These are phyloP conservation scores for Cordia subcordata DNA, from an alignment of 257 asterid species.

Conservation along the genomic window DNA sequence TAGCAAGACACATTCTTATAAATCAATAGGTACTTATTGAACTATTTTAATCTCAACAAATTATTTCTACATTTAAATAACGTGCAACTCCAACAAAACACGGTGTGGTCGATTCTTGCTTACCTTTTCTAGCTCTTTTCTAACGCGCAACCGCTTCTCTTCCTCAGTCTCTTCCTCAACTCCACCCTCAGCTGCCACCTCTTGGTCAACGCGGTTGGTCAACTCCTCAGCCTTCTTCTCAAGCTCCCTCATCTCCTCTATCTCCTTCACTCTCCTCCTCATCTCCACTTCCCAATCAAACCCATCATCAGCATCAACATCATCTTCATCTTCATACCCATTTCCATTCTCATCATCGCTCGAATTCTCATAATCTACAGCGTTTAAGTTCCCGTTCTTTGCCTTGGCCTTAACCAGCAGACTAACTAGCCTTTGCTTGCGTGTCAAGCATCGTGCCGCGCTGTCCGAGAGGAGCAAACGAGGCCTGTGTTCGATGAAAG, in stretches of 20 bases:
- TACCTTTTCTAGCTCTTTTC: constrained; percentile 85
- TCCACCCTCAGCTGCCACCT: constrained; percentile 30
- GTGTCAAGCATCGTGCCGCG: constrained; percentile 11
- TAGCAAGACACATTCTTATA: too few species aligned
- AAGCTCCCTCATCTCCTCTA: constrained; percentile 80
- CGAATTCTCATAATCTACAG: constrained; percentile 67
- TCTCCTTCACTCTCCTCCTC: constrained; percentile 81
- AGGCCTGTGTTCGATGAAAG: not conserved
- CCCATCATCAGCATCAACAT: constrained; percentile 38
- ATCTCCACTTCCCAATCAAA: constrained; percentile 79
- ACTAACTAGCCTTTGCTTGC: not conserved
- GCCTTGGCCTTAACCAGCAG: not conserved
- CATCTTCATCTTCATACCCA: constrained; percentile 52
- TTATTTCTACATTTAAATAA: too few species aligned
- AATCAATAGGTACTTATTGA: too few species aligned
- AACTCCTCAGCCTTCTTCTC: constrained; percentile 89
- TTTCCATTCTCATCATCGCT: constrained; percentile 83
- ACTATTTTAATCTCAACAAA: too few species aligned
- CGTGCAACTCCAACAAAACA: too few species aligned
- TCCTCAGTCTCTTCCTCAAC: constrained; percentile 62
- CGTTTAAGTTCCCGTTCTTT: constrained; percentile 12
- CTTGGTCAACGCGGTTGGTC: constrained; percentile 61
- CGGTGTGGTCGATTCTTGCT: too few species aligned
- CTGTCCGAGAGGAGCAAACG: not conserved
- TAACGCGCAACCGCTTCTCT: constrained; percentile 72